phyloP scores from a whole-genome alignment of 2,329 filamentous ascomycete genomes.

The Geoglossum cookeanum region DNA sequence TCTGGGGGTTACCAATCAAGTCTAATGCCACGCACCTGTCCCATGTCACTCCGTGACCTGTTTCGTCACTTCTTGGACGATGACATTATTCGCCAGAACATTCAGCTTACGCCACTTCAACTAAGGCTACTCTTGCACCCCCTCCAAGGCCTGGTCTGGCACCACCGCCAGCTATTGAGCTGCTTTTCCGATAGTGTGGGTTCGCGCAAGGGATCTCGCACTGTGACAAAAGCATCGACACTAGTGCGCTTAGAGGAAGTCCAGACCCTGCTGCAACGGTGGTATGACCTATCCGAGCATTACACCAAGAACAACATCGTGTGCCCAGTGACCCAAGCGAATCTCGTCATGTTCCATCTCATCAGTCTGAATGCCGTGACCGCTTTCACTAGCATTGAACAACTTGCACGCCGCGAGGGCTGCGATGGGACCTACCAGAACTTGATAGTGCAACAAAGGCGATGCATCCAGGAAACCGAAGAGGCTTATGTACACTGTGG shows the following conservation, averaged over 20 bases:
- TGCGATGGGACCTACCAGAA: slow-evolving; percentile 37
- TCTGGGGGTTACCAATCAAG: slow-evolving; percentile 32
- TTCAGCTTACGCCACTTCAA: slow-evolving; percentile 35
- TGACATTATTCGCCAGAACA: slow-evolving; percentile 33
- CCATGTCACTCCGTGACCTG: slow-evolving; percentile 41
- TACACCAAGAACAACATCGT: slow-evolving; percentile 35
- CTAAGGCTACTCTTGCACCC: slow-evolving; percentile 50
- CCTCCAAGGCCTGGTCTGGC: slow-evolving; percentile 43
- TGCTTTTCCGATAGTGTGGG: slow-evolving; percentile 37
- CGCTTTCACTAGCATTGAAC: slow-evolving; percentile 48
- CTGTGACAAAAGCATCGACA: slow-evolving; percentile 40
- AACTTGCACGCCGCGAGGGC: slow-evolving; percentile 40
- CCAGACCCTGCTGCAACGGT: slow-evolving; percentile 42
- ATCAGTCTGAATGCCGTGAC: slow-evolving; percentile 50
- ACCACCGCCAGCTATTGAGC: slow-evolving; percentile 43
- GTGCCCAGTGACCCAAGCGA: slow-evolving; percentile 43
- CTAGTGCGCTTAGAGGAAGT: slow-evolving; percentile 42
- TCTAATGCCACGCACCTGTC: slow-evolving; percentile 30
- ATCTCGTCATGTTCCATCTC: slow-evolving; percentile 50
- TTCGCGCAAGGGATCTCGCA: slow-evolving; percentile 21
- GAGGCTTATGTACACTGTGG: slow-evolving; percentile 49
- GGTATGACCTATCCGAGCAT: slow-evolving; percentile 44
- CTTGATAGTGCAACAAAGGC: slow-evolving; percentile 36
- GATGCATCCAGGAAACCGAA: slow-evolving; percentile 42
- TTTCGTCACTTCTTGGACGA: slow-evolving; percentile 51